Evolutionary conservation across 768 basidiomycete species (phyloP).

Genomic region (Neoboletus subvelutipes): DNA sequence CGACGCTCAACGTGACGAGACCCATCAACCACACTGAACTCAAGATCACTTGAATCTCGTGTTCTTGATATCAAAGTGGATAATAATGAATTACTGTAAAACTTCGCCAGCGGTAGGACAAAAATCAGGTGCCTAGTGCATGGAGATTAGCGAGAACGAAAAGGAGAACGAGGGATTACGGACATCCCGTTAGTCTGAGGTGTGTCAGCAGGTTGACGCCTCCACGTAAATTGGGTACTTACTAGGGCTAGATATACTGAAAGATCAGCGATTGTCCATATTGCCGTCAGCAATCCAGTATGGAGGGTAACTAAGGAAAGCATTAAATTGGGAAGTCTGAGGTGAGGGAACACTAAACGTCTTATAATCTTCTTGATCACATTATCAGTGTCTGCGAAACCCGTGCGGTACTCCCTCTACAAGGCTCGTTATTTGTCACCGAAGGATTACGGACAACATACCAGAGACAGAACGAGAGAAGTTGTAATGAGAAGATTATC

Average conservation of each 20-base stretch:
- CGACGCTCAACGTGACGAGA: conserved; percentile 18
- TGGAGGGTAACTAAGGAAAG: conserved; percentile 37
- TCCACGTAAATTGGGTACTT: not conserved
- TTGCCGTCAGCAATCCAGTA: conserved; percentile 39
- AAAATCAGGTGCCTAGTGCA: conserved; percentile 29
- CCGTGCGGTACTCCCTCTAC: conserved; percentile 38
- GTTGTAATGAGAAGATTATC: conserved; percentile 49
- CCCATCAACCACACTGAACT: conserved; percentile 26
- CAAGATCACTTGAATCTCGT: conserved; percentile 15
- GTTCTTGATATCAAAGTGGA: conserved; percentile 35
- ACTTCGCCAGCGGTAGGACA: conserved; percentile 33
- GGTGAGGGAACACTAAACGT: conserved; percentile 12
- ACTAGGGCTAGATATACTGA: conserved; percentile 27
- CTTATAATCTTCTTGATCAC: conserved; percentile 38
- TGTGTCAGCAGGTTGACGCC: conserved; percentile 1
- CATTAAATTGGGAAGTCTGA: not conserved
- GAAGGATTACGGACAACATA: conserved; percentile 21
- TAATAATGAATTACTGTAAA: conserved; percentile 37
- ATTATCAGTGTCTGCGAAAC: conserved; percentile 38
- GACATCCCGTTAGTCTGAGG: conserved; percentile 24
- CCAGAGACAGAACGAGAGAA: conserved; percentile 43
- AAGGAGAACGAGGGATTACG: not conserved
- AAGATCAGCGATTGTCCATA: conserved; percentile 36
- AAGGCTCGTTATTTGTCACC: not conserved
- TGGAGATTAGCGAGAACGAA: not conserved